Evolutionary conservation across 2,329 filamentous ascomycete species (phyloP), one percentile per base, ranked within the genome.

Genomic region (Phyllosticta citribraziliensis): DNA sequence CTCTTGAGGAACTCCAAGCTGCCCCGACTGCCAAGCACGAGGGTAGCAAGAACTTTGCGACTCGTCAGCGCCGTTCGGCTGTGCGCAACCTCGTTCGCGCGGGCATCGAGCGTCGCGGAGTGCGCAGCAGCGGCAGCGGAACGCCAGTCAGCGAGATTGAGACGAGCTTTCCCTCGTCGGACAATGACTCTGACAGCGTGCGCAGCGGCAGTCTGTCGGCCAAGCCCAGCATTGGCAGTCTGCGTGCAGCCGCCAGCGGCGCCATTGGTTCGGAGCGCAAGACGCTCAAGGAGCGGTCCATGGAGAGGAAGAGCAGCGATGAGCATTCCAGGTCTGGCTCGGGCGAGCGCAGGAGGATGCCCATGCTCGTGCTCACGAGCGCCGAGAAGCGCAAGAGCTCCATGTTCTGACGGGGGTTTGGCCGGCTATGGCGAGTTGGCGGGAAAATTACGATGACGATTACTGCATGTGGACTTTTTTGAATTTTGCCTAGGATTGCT

Each of bases 31-130:
- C 90, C 66, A 96, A 91, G 78, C 85, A 93, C 65, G 93, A 97
- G 74, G 94, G 93, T 24, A 97, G 93, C 85, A 80, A 97, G 84
- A 99, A 99, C 79, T 99, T 99, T 76, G 88, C 89, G 11, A 86
- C 91, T 61, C 91, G 94, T 64, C 92, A 95, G 70, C 91, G 94
- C 63, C 91, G 93, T 65, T 91, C 89, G 68, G 94, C 94, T 25
- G 86, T 99, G 53, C 87, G 92, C 78, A 97, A 91, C 72, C 83
- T 99, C 56, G 89, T 97, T 64, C 89, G 89, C 66, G 93, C 93
- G 59, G 92, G 93, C 17, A 83, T 94, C 65, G 90, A 91, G 70
- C 89, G 94, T 63, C 90, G 93, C 61, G 83, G 78, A 63, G 80
- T 83, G 62, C 89, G 88, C 65, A 81, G 84, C 65, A 87, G 86